Evolutionary conservation across 2,329 filamentous ascomycete genomes (phyloP), one percentile per base, ranked within the genome.

Genomic region (Aspergillus proliferans): DNA sequence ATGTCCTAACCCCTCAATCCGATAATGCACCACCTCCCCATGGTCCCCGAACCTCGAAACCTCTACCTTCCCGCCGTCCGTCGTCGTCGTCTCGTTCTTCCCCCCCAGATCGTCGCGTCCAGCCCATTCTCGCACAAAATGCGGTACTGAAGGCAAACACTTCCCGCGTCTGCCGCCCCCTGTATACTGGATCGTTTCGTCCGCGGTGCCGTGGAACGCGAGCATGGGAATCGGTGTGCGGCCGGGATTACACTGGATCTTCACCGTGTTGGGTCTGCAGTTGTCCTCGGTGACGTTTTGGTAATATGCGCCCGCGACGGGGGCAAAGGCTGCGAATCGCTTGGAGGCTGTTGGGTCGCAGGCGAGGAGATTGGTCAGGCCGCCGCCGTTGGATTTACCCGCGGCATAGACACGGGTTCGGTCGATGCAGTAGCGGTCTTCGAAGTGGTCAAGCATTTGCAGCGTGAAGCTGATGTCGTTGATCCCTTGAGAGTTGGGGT

Each of bases 351-450:
- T 62, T 2, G 69, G 57, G 28, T 74, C 66, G 59, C 76, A 80
- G 3, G 77, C 76, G 4, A 79, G 68, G 1, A 71, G 57, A 18
- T 70, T 71, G 3, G 72, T 72, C 19, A 76, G 75, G 9, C 73
- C 79, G 2, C 76, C 80, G 5, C 78, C 79, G 43, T 82, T 80
- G 55, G 71, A 80, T 55, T 82, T 80, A 43, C 75, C 76, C 1
- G 69, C 68, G 10, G 70, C 70, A 51, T 76, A 79, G 41, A 79
- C 63, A 6, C 68, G 69, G 3, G 58, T 55, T 2, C 61, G 52
- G 50, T 78, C 71, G 52, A 79, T 67, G 59, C 76, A 79, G 57
- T 74, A 74, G 3, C 59, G 57, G 9, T 59, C 50, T 46, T 68
- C 57, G 8, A 78, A 54, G 15, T 62, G 50, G 30, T 64, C 56